Evolutionary conservation across 768 basidiomycete genomes (phyloP), one percentile per base, ranked within the genome.

Genomic region (Tulasnella sp.): DNA sequence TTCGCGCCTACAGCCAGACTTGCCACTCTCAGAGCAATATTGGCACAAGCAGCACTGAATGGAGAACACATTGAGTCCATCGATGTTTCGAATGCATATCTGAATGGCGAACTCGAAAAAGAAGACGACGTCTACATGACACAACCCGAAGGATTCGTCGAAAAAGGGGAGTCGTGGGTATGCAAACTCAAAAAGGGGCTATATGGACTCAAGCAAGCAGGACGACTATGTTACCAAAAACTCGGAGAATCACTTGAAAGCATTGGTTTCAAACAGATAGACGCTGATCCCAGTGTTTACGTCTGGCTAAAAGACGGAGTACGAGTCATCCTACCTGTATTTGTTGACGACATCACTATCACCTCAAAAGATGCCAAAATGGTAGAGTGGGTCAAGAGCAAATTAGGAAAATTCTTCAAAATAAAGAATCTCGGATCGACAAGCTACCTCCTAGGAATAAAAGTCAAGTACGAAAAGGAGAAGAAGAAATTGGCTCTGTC

Each of bases 271-370:
- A 61, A 9, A 16, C 73, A 51, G 11, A 55, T 67, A 0, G 6
- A 15, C 0, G 9, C 18, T 23, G 80, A 78, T 10, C 70, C 39
- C 74, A 75, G 74, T 51, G 35, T 75, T 40, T 85, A 80, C 77
- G 80, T 85, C 73, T 85, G 79, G 73, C 7, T 57, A 20, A 83
- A 81, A n/a, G 79, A 79, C 48, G n/a, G n/a, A n/a, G 75, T 79
- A n/a, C 80, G 77, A 20, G 80, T 84, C 57, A 82, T 85, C 51
- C 71, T 85, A n/a, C 82, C 82, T 11, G 82, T 84, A 5, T 83
- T 86, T 70, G 77, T 79, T 40, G 78, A 79, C 40, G 78, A 79
- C 42, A 35, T 37, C 5, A 44, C 35, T 6, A 35, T 73, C 6
- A 44, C 35, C 5, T 35, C 71, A 5, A 23, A n/a, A 23, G 5